These are phyloP conservation scores for Ophiostoma himal-ulmi DNA, from an alignment of 2,329 filamentous ascomycete genomes.

Conservation along the genomic window DNA sequence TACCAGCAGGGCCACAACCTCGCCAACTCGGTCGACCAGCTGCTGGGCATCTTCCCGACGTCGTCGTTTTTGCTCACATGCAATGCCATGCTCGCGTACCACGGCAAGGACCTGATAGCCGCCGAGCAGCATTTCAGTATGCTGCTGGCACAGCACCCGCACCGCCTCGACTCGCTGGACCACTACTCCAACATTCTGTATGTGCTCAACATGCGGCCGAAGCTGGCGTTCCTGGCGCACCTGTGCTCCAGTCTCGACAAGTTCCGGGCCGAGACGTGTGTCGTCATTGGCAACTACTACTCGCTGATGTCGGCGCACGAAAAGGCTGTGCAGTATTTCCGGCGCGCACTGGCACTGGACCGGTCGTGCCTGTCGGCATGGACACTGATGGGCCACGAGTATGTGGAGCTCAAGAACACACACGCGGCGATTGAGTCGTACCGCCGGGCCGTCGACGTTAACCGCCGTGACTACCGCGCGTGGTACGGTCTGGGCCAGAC, in stretches of 20 bases:
- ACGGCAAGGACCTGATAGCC: constrained; percentile 72
- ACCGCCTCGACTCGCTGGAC: constrained; percentile 81
- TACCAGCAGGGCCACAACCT: constrained; percentile 77
- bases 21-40: constrained; percentile 67
- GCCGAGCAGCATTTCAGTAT: constrained; percentile 68
- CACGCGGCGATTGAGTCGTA: constrained; percentile 98
- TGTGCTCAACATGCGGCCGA: constrained; percentile 80
- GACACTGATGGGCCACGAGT: constrained; percentile 99
- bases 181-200: constrained; percentile 98
- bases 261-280: constrained; percentile 93
- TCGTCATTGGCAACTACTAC: constrained; percentile 96
- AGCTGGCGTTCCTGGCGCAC: constrained; percentile 87
- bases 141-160: constrained; percentile 66
- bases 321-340: constrained; percentile 97
- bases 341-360: constrained; percentile 83
- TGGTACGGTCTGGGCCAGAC: constrained; percentile 98
- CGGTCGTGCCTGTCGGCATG: constrained; percentile 88
- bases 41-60: constrained; percentile 76
- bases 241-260: constrained; percentile 87
- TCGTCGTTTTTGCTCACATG: constrained; percentile 89
- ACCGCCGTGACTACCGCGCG: constrained; percentile 90
- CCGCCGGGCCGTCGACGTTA: constrained; percentile 88
- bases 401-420: constrained; percentile 96
- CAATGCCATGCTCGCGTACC: constrained; percentile 80
- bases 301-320: constrained; percentile 90